Conservation (phyloP, 371 early-diverging fungal genomes). For the Mycotypha africana region DNA sequence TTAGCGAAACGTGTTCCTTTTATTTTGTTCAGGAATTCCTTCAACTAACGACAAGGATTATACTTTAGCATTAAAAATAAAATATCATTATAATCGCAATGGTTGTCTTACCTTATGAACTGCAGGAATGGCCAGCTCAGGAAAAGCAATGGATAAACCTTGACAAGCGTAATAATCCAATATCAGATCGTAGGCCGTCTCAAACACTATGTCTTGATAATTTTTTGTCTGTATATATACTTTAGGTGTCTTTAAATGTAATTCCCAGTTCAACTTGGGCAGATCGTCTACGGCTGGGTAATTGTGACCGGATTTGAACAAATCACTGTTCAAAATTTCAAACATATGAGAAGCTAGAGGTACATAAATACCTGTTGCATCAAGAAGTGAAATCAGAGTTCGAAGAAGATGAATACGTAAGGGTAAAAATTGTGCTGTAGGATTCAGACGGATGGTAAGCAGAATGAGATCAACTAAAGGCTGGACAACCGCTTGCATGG, state of each 20-base stretch:
- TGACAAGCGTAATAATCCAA: slow-evolving; percentile 76
- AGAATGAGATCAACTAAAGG: slow-evolving; percentile 31
- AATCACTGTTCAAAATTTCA: slow-evolving; percentile 63
- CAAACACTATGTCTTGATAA: slow-evolving; percentile 71
- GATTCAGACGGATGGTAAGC: slow-evolving; percentile 63
- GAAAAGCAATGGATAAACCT: slow-evolving; percentile 86
- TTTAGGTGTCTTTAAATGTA: slow-evolving; percentile 74
- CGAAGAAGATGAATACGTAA: slow-evolving; percentile 81
- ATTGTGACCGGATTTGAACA: slow-evolving; percentile 38
- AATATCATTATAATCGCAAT: too few relatives aligned
- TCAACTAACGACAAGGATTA: slow-evolving; percentile 29
- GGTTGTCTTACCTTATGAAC: slow-evolving; percentile 54
- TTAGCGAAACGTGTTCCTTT: slow-evolving; percentile 66
- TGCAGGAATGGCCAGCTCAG: slow-evolving; percentile 80
- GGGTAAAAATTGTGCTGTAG: slow-evolving; percentile 84
- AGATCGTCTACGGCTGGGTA: slow-evolving; percentile 56
- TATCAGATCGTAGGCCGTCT: slow-evolving; percentile 64
- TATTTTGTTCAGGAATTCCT: slow-evolving; percentile 45
- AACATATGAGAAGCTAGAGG: slow-evolving; percentile 37
- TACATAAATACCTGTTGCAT: slow-evolving; percentile 41
- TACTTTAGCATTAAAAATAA: not conserved
- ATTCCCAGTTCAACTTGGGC: slow-evolving; percentile 65
- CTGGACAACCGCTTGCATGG: slow-evolving; percentile 33
- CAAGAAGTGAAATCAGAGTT: slow-evolving; percentile 62
- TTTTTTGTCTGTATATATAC: slow-evolving; percentile 73